Conservation (phyloP, 2,329 filamentous ascomycete genomes). For the Fusarium sororula region DNA sequence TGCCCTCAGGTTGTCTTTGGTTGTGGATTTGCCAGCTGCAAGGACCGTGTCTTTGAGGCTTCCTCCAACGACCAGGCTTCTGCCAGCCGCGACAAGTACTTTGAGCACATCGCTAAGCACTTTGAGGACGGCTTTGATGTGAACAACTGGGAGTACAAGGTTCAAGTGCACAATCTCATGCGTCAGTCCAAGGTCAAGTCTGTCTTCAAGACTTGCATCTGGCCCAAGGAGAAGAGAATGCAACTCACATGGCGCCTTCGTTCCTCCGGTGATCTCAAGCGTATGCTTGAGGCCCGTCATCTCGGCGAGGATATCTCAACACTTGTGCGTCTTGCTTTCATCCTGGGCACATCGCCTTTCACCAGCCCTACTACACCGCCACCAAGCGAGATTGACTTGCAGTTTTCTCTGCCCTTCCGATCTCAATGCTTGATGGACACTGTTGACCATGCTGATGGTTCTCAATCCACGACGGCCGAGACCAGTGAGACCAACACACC, state of each 20-base stretch:
- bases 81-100: slow-evolving; percentile 53
- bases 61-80: slow-evolving; percentile 48
- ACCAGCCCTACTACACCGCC: slow-evolving; percentile 49
- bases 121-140: slow-evolving; percentile 56
- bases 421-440: slow-evolving; percentile 50
- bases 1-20: slow-evolving; percentile 57
- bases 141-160: slow-evolving; percentile 55
- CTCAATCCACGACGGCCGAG: slow-evolving; percentile 41
- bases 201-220: slow-evolving; percentile 57
- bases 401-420: slow-evolving; percentile 51
- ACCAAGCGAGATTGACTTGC: slow-evolving; percentile 51
- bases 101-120: slow-evolving; percentile 58
- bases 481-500: slow-evolving; percentile 39
- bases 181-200: slow-evolving; percentile 54
- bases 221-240: slow-evolving; percentile 55
- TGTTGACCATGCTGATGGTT: slow-evolving; percentile 41
- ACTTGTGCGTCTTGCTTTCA: slow-evolving; percentile 55
- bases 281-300: slow-evolving; percentile 56
- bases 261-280: slow-evolving; percentile 55
- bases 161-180: slow-evolving; percentile 56
- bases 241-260: slow-evolving; percentile 53
- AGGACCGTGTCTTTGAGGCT: slow-evolving; percentile 55
- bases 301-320: slow-evolving; percentile 52
- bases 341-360: slow-evolving; percentile 54
- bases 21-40: slow-evolving; percentile 55